Evolutionary conservation across 1,139 yeast species (phyloP), one percentile per base, ranked within the genome.

Genomic region (Scheffersomyces illinoinensis): DNA sequence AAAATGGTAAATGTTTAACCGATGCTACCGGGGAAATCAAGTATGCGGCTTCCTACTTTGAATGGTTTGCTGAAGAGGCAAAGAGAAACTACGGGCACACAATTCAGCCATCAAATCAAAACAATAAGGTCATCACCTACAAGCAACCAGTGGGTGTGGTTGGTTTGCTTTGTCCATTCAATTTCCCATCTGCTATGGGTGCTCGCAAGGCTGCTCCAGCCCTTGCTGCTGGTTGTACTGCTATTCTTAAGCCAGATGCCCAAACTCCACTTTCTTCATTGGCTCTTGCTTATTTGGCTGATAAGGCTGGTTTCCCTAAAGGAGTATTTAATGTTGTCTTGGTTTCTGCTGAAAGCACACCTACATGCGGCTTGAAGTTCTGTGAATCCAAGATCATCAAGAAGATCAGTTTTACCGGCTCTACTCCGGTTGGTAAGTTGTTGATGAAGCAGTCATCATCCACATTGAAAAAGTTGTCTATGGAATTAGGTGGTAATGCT

Each of bases 401-500:
- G 68, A 93, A 93, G 74, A 83, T 93, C 59, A 87, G 97, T 18
- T 93, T 93, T 75, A 93, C 98, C 14, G 98, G 98, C 3, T 91
- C 97, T 6, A 93, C 97, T 17, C 78, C 79, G 53, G 92, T 92
- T 19, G 97, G 98, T 56, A 88, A 89, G 74, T 72, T 91, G 54
- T 81, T 93, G 66, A 90, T 91, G 96, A 71, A 78, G 54, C 97
- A 91, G 73, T 82, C 93, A 8, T 78, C 97, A 0, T 78, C 88
- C 3, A 89, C 96, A 8, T 79, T 93, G 70, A 93, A 93, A 75
- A 93, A 93, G 71, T 78, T 91, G 52, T 89, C 96, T 0, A 84
- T 93, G 71, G 98, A 93, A 75, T 80, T 93, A 56, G 98, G 98
- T 53, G 98, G 98, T 52, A 93, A 93, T 72, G 97, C 98, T 4